Percentiles rank a stretch among this genome's conserved stretches.
phyloP scores from a whole-genome alignment of 2,329 filamentous ascomycete species.

The Coniochaeta sp. region DNA sequence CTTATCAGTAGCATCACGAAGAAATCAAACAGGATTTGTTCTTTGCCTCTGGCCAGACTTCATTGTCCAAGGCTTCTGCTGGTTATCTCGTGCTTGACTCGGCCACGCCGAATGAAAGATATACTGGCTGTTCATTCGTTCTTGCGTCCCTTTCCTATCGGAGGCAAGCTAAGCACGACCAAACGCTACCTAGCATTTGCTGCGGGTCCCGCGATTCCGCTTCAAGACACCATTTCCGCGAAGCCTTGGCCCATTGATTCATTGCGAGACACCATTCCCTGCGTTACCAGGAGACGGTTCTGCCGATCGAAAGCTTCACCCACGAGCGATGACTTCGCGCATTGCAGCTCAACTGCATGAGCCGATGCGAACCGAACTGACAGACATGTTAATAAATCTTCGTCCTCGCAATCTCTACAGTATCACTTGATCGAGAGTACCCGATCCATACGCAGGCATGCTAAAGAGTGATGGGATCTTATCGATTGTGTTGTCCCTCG shows the following conservation, averaged over 20 bases:
- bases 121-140: neutral
- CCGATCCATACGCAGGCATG: too few species aligned
- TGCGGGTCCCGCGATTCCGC: neutral
- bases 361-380: neutral
- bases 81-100: neutral
- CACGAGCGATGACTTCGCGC: too few species aligned
- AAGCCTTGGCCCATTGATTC: neutral
- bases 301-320: too few species aligned
- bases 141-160: neutral
- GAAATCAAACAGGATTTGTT: neutral
- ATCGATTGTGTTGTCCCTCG: neutral
- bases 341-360: neutral
- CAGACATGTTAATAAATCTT: neutral
- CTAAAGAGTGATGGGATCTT: neutral
- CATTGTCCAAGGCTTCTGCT: neutral
- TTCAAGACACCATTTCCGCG: neutral
- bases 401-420: neutral
- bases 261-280: neutral
- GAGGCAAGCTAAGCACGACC: neutral
- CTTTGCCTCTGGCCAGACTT: neutral
- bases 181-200: neutral
- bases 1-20: neutral
- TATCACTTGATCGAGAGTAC: too few species aligned
- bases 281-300: too few species aligned
- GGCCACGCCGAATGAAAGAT: neutral